Percentiles rank a stretch among this genome's conserved stretches.
Conservation (phyloP, 495 filamentous ascomycete species). For the Penicillium simplicissimum region DNA sequence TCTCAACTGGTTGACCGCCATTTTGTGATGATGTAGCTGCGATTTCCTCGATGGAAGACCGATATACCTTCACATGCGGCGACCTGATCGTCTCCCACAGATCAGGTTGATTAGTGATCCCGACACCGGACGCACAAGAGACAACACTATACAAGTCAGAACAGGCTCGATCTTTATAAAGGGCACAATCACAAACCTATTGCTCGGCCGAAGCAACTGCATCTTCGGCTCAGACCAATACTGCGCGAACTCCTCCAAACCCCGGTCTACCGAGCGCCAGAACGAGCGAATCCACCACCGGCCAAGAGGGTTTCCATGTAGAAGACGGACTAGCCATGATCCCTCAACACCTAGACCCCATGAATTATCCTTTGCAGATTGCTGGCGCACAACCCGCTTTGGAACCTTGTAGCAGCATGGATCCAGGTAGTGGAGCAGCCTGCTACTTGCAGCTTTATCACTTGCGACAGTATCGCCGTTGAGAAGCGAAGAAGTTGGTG, state of each 20-base stretch:
- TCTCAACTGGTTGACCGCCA: background rate
- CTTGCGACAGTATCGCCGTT: slow-evolving; percentile 54
- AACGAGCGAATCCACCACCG: slow-evolving; percentile 24
- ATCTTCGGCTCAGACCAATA: slow-evolving; percentile 30
- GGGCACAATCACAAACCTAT: slow-evolving; percentile 17
- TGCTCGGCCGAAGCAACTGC: slow-evolving; percentile 27
- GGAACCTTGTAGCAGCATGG: slow-evolving; percentile 50
- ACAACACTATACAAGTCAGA: slow-evolving; percentile 21
- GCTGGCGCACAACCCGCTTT: slow-evolving; percentile 30
- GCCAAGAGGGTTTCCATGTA: slow-evolving; percentile 33
- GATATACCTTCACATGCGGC: slow-evolving; percentile 29
- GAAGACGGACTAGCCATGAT: slow-evolving; percentile 51
- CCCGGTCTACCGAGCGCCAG: slow-evolving; percentile 27
- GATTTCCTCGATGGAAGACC: slow-evolving; percentile 22
- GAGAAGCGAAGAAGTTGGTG: slow-evolving; percentile 31
- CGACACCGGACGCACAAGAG: slow-evolving; percentile 28
- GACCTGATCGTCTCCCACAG: slow-evolving; percentile 35
- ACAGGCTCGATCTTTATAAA: background rate
- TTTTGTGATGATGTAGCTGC: background rate
- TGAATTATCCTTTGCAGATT: slow-evolving; percentile 37
- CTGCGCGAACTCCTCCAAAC: slow-evolving; percentile 15
- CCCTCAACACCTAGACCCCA: slow-evolving; percentile 54
- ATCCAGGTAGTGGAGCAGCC: slow-evolving; percentile 53
- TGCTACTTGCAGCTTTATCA: slow-evolving; percentile 59
- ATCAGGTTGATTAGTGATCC: slow-evolving; percentile 35